Conservation (phyloP, 371 early-diverging fungal species). For the Scutellospora calospora region DNA sequence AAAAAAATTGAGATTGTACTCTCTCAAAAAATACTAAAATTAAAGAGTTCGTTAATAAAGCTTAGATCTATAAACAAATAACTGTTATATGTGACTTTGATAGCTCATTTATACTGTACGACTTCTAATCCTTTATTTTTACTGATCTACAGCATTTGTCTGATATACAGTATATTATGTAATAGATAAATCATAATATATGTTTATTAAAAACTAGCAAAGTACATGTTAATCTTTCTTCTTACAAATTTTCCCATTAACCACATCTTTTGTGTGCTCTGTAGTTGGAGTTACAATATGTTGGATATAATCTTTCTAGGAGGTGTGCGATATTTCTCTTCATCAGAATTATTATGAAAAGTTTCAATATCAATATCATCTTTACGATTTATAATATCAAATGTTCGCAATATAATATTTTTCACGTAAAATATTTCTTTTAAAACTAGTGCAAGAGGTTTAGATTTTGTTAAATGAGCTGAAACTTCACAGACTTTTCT, state of each 20-base stretch:
- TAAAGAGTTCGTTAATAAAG: constrained; percentile 14
- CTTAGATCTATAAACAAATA: not conserved
- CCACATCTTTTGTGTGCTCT: no score
- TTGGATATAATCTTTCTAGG: no score
- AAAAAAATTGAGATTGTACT: constrained; percentile 16
- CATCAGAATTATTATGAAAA: not conserved
- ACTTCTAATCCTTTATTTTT: no score
- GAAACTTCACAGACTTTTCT: constrained; percentile 22
- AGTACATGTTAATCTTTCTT: no score
- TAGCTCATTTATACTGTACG: no score
- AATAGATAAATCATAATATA: no score
- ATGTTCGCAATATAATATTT: not conserved
- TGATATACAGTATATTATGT: no score
- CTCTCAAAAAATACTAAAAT: constrained; percentile 12
- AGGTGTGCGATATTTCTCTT: not conserved
- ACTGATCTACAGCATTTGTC: no score
- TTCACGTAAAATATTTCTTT: constrained; percentile 2
- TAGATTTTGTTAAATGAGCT: not conserved
- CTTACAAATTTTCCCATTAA: no score
- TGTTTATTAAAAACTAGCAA: no score
- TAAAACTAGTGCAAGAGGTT: constrained; percentile 34
- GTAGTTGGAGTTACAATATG: no score
- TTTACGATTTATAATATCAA: not conserved
- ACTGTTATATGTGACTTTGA: not conserved
- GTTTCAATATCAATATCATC: not conserved